These are phyloP conservation scores for Moringa oleifera DNA, from an alignment of 345 rosid genomes.

Conservation along the genomic window DNA sequence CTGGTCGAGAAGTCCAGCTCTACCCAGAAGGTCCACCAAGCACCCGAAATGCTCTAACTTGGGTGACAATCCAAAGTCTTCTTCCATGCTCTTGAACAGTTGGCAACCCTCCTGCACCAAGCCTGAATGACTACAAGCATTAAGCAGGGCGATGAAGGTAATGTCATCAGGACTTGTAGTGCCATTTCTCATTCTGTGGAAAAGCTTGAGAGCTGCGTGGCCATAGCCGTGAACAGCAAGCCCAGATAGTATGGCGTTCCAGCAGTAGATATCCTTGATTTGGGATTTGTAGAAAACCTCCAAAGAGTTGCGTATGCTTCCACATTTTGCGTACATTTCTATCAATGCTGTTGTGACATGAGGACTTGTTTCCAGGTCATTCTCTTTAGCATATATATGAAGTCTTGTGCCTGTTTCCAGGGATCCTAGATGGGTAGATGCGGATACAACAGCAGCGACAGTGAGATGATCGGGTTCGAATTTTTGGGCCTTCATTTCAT, in stretches of 20 bases:
- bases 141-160: constrained; percentile 39
- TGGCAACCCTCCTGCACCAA: constrained; percentile 37
- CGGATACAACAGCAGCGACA: constrained; percentile 24
- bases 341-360: constrained; percentile 31
- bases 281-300: constrained; percentile 26
- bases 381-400: constrained; percentile 27
- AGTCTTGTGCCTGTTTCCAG: constrained; percentile 36
- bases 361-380: constrained; percentile 25
- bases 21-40: constrained; percentile 52
- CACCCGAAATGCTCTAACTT: constrained; percentile 55
- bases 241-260: constrained; percentile 48
- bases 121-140: constrained; percentile 56
- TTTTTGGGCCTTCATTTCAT: constrained; percentile 25
- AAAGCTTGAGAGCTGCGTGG: constrained; percentile 31
- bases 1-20: constrained; percentile 45
- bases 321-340: constrained; percentile 51
- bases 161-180: constrained; percentile 30
- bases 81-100: constrained; percentile 30
- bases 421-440: constrained; percentile 30
- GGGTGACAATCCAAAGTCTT: constrained; percentile 26
- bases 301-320: constrained; percentile 27
- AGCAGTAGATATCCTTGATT: constrained; percentile 25
- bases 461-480: constrained; percentile 30
- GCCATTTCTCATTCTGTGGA: constrained; percentile 31
- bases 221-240: constrained; percentile 43